A percentile compares a stretch with the other conserved stretches of the same genome.
phyloP scores from a whole-genome alignment of 2,329 filamentous ascomycete species.

The Paecilomyces dactylethromorphus region DNA sequence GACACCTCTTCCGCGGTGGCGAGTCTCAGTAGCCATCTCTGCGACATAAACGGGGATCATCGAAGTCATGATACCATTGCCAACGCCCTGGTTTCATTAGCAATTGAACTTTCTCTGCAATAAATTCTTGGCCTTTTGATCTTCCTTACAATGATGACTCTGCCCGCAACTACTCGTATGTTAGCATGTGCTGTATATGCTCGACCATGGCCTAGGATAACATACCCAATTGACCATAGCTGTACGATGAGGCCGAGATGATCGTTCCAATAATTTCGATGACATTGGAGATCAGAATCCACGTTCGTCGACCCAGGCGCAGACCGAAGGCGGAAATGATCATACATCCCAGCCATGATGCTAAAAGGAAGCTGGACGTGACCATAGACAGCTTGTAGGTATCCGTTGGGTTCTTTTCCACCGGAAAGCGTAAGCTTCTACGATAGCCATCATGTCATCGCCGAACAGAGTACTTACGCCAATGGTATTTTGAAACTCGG shows the following conservation, averaged over 20 bases:
- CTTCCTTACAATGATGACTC: constrained; percentile 17
- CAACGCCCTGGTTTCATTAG: constrained; percentile 17
- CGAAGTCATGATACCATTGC: constrained; percentile 24
- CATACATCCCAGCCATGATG: constrained; percentile 21
- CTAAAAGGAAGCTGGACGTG: constrained; percentile 21
- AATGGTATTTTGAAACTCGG: constrained; percentile 23
- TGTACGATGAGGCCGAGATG: constrained; percentile 18
- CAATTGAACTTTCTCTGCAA: neutral
- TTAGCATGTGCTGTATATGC: neutral
- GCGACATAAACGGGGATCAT: constrained; percentile 23
- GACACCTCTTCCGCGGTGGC: constrained; percentile 20
- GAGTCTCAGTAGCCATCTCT: constrained; percentile 20
- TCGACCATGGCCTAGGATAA: neutral
- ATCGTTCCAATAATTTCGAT: constrained; percentile 24
- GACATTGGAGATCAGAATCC: constrained; percentile 17
- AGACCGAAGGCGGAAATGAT: constrained; percentile 18
- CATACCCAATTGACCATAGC: constrained; percentile 17
- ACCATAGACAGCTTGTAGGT: constrained; percentile 22
- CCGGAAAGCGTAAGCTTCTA: neutral
- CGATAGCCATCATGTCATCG: neutral
- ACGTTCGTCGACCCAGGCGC: constrained; percentile 17
- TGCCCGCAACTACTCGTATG: constrained; percentile 14
- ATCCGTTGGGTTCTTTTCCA: constrained; percentile 1
- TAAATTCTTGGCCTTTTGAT: neutral
- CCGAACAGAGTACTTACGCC: constrained; percentile 10